A percentile compares a stretch with the other conserved stretches of the same genome.
Conservation (phyloP, 768 basidiomycete species). For the Floccularia luteovirens region DNA sequence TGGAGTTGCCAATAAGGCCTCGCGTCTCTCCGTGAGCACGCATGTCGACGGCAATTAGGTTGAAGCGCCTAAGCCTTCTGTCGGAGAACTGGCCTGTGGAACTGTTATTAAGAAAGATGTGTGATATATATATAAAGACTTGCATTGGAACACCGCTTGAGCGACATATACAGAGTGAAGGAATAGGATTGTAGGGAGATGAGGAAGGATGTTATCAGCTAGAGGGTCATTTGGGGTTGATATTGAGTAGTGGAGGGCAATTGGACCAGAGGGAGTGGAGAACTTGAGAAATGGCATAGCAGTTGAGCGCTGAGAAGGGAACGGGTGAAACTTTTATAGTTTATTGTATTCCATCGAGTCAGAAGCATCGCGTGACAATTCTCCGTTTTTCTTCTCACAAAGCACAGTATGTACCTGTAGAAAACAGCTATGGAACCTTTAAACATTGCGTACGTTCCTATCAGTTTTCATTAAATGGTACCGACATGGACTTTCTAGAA, state of each 20-base stretch:
- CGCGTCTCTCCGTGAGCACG: slow-evolving; percentile 24
- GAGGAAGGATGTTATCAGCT: slow-evolving; percentile 20
- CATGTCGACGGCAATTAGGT: slow-evolving; percentile 25
- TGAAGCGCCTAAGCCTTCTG: slow-evolving; percentile 25
- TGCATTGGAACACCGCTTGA: slow-evolving; percentile 22
- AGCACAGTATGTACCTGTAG: too few species aligned
- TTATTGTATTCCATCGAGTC: too few species aligned
- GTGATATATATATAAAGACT: neutral
- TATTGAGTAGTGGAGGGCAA: slow-evolving; percentile 25
- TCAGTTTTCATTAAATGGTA: neutral
- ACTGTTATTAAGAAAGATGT: neutral
- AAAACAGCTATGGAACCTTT: neutral
- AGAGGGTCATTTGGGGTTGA: slow-evolving; percentile 23
- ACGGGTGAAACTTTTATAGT: neutral
- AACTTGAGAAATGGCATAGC: slow-evolving; percentile 23
- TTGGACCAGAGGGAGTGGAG: slow-evolving; percentile 17
- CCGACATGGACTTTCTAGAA: slow-evolving; percentile 35
- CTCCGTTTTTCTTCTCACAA: too few species aligned
- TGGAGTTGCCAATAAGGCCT: slow-evolving; percentile 14
- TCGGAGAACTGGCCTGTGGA: slow-evolving; percentile 25
- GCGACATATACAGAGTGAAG: slow-evolving; percentile 26
- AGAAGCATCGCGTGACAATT: too few species aligned
- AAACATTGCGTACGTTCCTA: slow-evolving; percentile 13
- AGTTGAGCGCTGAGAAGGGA: neutral
- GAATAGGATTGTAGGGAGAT: slow-evolving; percentile 28